Base-by-base conservation (phyloP, 2,329 filamentous ascomycete genomes). In the Fusarium dlaminii region DNA sequence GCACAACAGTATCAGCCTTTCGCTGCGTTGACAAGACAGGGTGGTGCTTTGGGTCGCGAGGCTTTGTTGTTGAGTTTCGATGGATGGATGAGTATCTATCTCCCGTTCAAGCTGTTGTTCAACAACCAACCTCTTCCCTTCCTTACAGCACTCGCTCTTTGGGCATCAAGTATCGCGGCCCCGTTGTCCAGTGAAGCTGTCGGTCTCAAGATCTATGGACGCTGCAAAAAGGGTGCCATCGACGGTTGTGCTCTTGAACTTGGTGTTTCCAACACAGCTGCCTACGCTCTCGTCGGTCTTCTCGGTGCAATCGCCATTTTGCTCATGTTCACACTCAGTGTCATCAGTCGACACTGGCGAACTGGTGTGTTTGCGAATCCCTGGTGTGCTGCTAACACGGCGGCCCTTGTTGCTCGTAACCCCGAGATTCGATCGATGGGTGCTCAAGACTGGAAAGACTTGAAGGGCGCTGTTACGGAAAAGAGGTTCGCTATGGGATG, bases 1-100 rank as follows among this genome's bases (percentile, higher is more conserved):
- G 83, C 80, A 2, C 83, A 84, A 59, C 79, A 83, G 17, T 84
- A 83, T 46, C 83, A 84, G 64, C 85, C 85, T 3, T 86, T 86
- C 72, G 82, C 84, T 57, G 81, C 83, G 2, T 76, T 89, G 5
- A 78, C 82, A 11, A 78, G 75, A 14, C 70, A 78, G 0, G 74
- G 77, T 1, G 86, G 85, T 10, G 83, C 83, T 0, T 57, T 75
- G 0, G 86, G 86, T 0, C 72, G 75, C 0, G 81, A 86, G 37
- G 86, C 85, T 0, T 74, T 87, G 24, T 83, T 81, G 15, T 78
- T 86, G 10, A 80, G 83, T 59, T 86, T 85, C 42, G 70, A 75
- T 14, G 83, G 85, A 0, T 70, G 82, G 56, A 78, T 79, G 54
- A 81, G 80, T 14, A 75, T 86, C 13, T 39, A 81, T 1, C 75